Percentiles rank a stretch among this genome's conserved stretches.
phyloP scores from a whole-genome alignment of 1,284 basidiomycete genomes.

The Meira nashicola region DNA sequence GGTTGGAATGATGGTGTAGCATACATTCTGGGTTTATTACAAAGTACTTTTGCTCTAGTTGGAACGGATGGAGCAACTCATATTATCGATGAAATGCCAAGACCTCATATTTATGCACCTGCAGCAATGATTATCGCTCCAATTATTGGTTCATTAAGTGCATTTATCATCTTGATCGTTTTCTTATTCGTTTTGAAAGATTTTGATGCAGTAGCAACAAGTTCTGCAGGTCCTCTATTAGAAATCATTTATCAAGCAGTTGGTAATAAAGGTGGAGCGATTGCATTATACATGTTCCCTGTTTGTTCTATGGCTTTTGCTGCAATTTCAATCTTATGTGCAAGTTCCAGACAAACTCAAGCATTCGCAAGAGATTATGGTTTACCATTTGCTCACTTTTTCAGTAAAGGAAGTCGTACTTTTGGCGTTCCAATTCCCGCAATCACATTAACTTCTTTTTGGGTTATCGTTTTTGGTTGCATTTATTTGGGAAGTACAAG shows the following conservation, averaged over 20 bases:
- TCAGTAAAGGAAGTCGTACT: conserved; percentile 58
- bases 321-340: conserved; percentile 51
- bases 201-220: conserved; percentile 59
- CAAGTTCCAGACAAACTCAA: conserved; percentile 65
- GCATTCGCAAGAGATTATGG: conserved; percentile 68
- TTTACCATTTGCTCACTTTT: conserved; percentile 61
- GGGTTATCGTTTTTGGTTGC: conserved; percentile 49
- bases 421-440: conserved; percentile 54
- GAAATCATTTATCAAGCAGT: conserved; percentile 65
- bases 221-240: conserved; percentile 63
- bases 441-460: conserved; percentile 60
- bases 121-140: conserved; percentile 63
- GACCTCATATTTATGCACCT: conserved; percentile 61
- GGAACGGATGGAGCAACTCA: conserved; percentile 46
- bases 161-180: conserved; percentile 64
- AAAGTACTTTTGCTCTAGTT: conserved; percentile 52
- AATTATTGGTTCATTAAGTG: conserved; percentile 62
- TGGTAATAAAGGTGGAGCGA: conserved; percentile 62
- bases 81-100: conserved; percentile 64
- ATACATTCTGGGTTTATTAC: conserved; percentile 56
- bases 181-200: conserved; percentile 68
- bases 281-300: conserved; percentile 58
- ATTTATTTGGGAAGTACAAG: conserved; percentile 60
- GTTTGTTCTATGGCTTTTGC: conserved; percentile 54
- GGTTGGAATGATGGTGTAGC: conserved; percentile 57